Evolutionary conservation across 164 flowering plant species (phyloP).

Genomic region (Santalum album): DNA sequence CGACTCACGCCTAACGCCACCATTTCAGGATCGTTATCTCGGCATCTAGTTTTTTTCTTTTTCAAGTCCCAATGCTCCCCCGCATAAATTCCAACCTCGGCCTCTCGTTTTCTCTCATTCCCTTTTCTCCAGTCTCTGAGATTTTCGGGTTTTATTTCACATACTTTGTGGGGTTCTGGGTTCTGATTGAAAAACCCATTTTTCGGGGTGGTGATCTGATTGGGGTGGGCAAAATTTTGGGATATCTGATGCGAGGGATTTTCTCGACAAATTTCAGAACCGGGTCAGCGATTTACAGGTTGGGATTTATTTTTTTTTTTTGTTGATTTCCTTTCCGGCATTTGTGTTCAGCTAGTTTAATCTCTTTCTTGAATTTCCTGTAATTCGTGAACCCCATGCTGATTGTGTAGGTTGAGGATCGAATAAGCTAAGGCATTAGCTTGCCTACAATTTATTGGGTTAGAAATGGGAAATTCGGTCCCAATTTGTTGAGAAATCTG

Average conservation of each 20-base stretch:
- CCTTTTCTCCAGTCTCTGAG: not conserved
- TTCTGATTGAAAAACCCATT: constrained; percentile 1
- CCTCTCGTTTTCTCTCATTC: not conserved
- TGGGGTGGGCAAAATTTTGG: not conserved
- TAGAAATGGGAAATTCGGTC: no score
- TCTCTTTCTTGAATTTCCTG: not conserved
- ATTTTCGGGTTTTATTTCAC: no score
- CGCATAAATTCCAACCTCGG: not conserved
- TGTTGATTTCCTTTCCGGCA: no score
- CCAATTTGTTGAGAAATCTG: no score
- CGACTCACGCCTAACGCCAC: constrained; percentile 7
- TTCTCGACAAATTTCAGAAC: not conserved
- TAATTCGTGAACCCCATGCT: not conserved
- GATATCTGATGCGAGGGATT: not conserved
- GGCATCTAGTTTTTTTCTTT: not conserved
- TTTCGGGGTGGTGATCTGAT: not conserved
- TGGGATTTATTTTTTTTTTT: not conserved
- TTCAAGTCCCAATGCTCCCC: constrained; percentile 9
- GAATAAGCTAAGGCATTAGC: not conserved
- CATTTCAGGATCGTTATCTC: constrained; percentile 12
- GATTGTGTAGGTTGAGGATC: not conserved
- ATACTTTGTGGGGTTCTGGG: not conserved
- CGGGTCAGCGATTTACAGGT: not conserved
- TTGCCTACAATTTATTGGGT: not conserved
- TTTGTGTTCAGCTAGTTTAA: not conserved